Evolutionary conservation across 805 yeast species (phyloP), one percentile per base, ranked within the genome.

Genomic region (Metschnikowia gelsemii): DNA sequence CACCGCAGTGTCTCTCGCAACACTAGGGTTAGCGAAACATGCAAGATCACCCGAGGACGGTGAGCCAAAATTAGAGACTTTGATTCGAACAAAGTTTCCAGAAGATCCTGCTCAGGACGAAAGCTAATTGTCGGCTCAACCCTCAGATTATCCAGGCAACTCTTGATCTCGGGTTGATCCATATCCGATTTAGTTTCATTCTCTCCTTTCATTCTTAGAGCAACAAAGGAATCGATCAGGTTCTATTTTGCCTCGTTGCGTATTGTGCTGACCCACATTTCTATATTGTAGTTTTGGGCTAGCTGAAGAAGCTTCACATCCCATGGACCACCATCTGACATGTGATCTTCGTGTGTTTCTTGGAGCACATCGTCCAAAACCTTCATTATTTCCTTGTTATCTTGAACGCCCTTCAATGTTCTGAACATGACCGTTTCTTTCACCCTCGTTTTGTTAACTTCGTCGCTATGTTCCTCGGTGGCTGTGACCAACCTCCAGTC

Each of bases 21-120:
- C 78, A 19, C 53, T 73, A 53, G 72, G 80, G n/a, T 54, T 78
- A 44, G 49, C 70, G 44, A 70, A 68, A 32, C 70, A 77, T 42
- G 52, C 66, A 1, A 65, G 68, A 13, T 61, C 60, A 31, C 79
- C 73, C 42, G 70, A 73, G 30, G 53, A 49, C 13, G 57, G 52
- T 11, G 61, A 66, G 2, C 83, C 86, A 2, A 60, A 79, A 32
- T 87, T 90, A 1, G 90, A 82, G 52, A 68, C 84, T 0, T 61
- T 84, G 48, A 83, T 84, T 3, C 66, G 90, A 35, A 70, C 84
- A 23, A 69, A 73, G 34, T 56, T 80, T 12, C 71, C 72, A n/a
- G 20, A 19, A 13, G 13, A 20, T 12, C 20, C 13, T 13, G 19
- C 20, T 5, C 31, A 12, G 14, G 5, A 11, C 5, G 23, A 34